A percentile compares a stretch with the other conserved stretches of the same genome.
These are phyloP conservation scores for Aspergillus affinis DNA, from an alignment of 495 filamentous ascomycete species.

Conservation along the genomic window DNA sequence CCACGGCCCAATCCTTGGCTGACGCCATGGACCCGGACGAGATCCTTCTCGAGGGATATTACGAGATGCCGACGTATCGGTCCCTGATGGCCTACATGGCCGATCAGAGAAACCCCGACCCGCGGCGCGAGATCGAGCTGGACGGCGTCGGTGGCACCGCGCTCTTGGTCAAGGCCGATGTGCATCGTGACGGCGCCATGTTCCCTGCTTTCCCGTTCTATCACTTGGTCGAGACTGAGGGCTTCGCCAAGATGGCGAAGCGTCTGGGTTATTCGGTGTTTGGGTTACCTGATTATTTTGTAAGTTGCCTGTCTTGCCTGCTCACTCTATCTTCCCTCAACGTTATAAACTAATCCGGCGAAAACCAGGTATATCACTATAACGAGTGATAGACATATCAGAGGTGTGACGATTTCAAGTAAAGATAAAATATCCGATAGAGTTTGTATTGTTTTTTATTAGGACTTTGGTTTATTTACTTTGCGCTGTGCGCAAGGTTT, in stretches of 20 bases:
- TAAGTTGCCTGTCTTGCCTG: conserved; percentile 41
- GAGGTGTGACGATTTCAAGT: neutral
- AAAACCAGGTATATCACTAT: conserved; percentile 77
- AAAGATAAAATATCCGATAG: neutral
- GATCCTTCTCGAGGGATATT: conserved; percentile 90
- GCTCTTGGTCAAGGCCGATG: conserved; percentile 93
- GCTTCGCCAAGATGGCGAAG: conserved; percentile 95
- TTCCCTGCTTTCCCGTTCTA: conserved; percentile 97
- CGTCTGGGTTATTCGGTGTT: conserved; percentile 79
- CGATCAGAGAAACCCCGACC: conserved; percentile 53
- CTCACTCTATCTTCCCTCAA: too few relatives aligned
- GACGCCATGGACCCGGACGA: conserved; percentile 82
- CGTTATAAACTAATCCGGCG: neutral
- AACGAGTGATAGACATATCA: conserved; percentile 61
- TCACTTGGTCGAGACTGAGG: conserved; percentile 95
- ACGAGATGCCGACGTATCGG: conserved; percentile 87
- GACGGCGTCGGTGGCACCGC: conserved; percentile 96
- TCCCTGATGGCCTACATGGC: conserved; percentile 87
- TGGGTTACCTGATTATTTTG: conserved; percentile 95
- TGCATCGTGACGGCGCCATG: conserved; percentile 97
- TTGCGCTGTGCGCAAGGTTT: neutral
- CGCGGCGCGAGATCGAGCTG: conserved; percentile 62
- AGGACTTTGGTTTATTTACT: neutral
- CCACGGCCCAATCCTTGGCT: conserved; percentile 70
- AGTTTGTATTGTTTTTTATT: neutral